Percentiles rank a stretch among this genome's conserved stretches.
Conservation (phyloP, 169 alveolate species). For the Amoebophrya sp. region DNA sequence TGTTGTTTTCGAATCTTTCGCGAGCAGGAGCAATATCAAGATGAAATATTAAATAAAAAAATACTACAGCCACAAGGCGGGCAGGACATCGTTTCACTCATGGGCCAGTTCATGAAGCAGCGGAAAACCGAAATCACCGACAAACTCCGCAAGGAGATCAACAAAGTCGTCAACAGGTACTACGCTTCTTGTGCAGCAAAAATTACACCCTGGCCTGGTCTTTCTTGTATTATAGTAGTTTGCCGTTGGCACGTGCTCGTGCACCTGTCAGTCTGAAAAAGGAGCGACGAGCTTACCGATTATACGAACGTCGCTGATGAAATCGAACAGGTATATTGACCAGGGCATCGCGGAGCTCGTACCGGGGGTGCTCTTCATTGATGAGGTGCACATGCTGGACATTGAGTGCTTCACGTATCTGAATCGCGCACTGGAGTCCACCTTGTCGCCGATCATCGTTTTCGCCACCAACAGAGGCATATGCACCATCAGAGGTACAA, state of each 20-base stretch:
- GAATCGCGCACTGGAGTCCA: conserved; percentile 94
- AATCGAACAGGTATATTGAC: conserved; percentile 64
- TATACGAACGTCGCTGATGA: too few relatives aligned
- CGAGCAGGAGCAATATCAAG: background rate
- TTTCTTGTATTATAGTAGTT: too few relatives aligned
- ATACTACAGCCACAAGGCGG: conserved; percentile 64
- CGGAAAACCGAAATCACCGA: conserved; percentile 99
- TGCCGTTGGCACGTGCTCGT: too few relatives aligned
- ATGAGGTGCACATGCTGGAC: conserved; percentile 97
- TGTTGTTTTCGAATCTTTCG: background rate
- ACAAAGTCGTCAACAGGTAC: conserved; percentile 95
- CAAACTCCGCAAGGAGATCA: conserved; percentile 91
- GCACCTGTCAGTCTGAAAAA: too few relatives aligned
- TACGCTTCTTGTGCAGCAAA: too few relatives aligned
- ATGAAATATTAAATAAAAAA: background rate
- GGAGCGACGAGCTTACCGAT: too few relatives aligned
- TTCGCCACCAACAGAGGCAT: conserved; percentile 97
- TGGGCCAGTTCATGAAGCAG: conserved; percentile 91
- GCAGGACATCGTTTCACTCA: conserved; percentile 85
- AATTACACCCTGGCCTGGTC: too few relatives aligned
- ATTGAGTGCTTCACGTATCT: conserved; percentile 97
- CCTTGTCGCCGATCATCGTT: conserved; percentile 94
- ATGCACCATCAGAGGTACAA: conserved; percentile 30
- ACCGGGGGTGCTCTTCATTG: conserved; percentile 99
- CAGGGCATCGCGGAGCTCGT: conserved; percentile 97